These are phyloP conservation scores for Trichoderma sp. DNA, from an alignment of 2,329 filamentous ascomycete genomes.

Conservation along the genomic window DNA sequence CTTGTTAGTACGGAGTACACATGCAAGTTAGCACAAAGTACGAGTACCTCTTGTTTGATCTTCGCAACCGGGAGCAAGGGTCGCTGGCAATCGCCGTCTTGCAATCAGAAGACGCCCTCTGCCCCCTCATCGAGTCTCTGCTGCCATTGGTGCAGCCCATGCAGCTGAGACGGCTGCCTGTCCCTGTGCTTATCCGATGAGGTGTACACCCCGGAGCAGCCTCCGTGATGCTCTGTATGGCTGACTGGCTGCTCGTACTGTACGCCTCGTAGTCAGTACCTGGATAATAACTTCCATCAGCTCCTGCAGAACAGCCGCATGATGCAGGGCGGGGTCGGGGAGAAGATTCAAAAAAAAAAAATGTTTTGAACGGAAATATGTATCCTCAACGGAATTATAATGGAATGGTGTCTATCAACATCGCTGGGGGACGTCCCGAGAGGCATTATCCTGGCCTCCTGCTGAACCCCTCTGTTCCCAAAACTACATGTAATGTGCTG, in stretches of 20 bases:
- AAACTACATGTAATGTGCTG: background rate
- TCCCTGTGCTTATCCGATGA: background rate
- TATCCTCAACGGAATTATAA: background rate
- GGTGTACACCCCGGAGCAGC: background rate
- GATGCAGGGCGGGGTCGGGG: background rate
- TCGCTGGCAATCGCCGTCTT: background rate
- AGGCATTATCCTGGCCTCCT: background rate
- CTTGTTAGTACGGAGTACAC: background rate
- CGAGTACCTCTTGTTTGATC: background rate
- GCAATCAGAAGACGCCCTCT: background rate
- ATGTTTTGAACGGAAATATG: background rate
- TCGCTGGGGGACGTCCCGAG: background rate
- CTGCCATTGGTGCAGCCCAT: background rate
- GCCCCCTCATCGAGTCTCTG: background rate
- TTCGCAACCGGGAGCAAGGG: background rate
- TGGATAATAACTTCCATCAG: background rate
- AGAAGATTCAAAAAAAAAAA: background rate
- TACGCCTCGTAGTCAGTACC: background rate
- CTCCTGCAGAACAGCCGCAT: background rate
- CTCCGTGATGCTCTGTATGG: background rate
- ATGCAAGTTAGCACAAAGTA: background rate
- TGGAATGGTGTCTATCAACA: constrained; percentile 5
- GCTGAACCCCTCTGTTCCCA: background rate
- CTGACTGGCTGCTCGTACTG: background rate
- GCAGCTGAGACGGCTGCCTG: background rate